Base-by-base conservation (phyloP, 495 filamentous ascomycete genomes). In the Neurospora intermedia region DNA sequence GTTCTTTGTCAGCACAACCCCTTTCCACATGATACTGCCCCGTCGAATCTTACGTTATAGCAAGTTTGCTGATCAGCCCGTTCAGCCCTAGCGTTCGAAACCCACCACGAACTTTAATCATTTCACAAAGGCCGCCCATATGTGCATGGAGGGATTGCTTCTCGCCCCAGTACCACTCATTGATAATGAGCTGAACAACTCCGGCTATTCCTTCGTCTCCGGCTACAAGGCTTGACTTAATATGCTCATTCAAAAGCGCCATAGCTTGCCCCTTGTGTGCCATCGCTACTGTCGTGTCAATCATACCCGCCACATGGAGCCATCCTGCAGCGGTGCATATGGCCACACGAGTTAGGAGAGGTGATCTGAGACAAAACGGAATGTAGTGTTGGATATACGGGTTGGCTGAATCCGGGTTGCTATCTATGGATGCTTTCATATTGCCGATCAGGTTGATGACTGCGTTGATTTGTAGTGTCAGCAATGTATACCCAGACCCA, bases 361-460 rank as follows among this genome's bases (percentile, higher is more conserved):
- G 77, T 15, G 81, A 81, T 66, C 81, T 76, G 43, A 82, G 70
- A 43, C 72, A 78, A 43, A 76, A 82, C 2, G 82, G 81, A 7
- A 82, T 80, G 66, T 80, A 80, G 72, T 80, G 72, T 74, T 78
- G 80, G 72, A 82, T 75, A 59, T 81, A 82, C 7, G 78, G 75
- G 70, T 81, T 82, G 13, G 78, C 72, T 5, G 80, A 62, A 48
- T 82, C 81, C 0, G 82, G 82, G 42, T 80, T 80, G 23, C 81
- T 81, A 72, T 82, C 80, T 15, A 83, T 27, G 9, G 78, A 81
- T 31, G 81, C 80, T 70, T 80, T 82, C 81, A 87, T 78, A 81
- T 88, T 76, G 78, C 87, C 76, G 73, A 85, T 73, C 78, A 88
- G 78, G 88, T 92, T 78, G 86, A 93, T 71, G 81, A 82, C 70